phyloP scores from a whole-genome alignment of 345 rosid genomes.

The Firmiana major region DNA sequence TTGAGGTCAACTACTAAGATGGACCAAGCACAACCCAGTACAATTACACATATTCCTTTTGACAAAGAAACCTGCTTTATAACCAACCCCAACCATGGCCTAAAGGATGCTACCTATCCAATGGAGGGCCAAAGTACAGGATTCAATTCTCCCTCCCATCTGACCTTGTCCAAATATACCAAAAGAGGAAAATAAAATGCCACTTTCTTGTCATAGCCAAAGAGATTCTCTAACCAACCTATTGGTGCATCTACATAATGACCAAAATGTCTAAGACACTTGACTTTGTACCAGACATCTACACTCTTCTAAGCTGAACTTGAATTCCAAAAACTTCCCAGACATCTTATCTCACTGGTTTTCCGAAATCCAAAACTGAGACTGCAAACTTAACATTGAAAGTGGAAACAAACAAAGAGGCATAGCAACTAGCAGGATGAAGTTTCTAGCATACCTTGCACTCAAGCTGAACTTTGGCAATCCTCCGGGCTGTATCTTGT shows the following conservation, averaged over 20 bases:
- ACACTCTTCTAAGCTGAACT: neutral
- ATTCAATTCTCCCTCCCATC: neutral
- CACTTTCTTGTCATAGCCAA: neutral
- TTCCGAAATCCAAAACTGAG: neutral
- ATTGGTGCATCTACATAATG: neutral
- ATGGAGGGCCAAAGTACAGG: neutral
- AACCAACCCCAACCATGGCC: neutral
- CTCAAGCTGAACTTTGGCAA: slow-evolving; percentile 86
- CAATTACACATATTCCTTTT: neutral
- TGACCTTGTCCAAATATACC: neutral
- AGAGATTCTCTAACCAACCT: neutral
- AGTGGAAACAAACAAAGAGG: neutral
- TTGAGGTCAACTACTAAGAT: neutral
- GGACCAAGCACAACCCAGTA: neutral
- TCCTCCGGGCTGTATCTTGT: slow-evolving; percentile 84
- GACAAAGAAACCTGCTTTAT: neutral
- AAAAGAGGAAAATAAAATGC: neutral
- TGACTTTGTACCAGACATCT: neutral
- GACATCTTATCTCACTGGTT: neutral
- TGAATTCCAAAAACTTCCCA: neutral
- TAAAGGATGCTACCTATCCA: neutral
- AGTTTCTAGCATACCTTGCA: slow-evolving; percentile 62
- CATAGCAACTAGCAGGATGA: neutral
- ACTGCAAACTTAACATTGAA: neutral
- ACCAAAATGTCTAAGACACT: neutral